Evolutionary conservation across 2,329 filamentous ascomycete genomes (phyloP), one percentile per base, ranked within the genome.

Genomic region (Sporothrix euskadiensis): DNA sequence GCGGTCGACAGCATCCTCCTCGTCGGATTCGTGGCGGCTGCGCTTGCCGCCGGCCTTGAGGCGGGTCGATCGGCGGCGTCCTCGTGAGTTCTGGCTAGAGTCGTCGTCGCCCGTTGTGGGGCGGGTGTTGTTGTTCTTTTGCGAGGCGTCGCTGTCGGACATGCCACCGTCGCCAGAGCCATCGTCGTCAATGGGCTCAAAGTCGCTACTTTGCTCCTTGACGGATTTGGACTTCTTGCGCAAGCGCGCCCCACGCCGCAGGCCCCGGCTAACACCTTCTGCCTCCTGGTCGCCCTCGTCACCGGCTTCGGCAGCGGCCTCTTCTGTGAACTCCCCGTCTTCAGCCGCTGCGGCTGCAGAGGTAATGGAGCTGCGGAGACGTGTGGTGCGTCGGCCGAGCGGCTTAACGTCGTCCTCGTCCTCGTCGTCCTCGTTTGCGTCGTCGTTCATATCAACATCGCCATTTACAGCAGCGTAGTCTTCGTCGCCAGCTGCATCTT

Each of bases 151-250:
- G 12, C 78, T 78, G 19, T 75, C 79, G 0, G 84, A 86, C 39
- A 81, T 82, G 12, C 84, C 85, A 9, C 85, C 87, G 32, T 88
- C 88, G 5, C 85, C 88, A 0, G 87, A 89, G 71, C 89, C 88
- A 32, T 89, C 88, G 49, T 88, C 86, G 16, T 83, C 86, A 22
- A 76, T 69, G 2, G 88, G 88, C 72, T 90, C 88, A 77, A 89
- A 90, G 76, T 90, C 88, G 76, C 88, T 89, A 70, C 87, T 89
- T 5, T 84, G 85, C 73, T 89, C 88, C 73, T 87, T 84, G 1
- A 82, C 78, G 7, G 84, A 79, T 75, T 85, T 83, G 76, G 80
- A 30, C 75, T 84, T 83, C 75, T 84, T 83, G 57, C 84, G 85
- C 69, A 80, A 77, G 12, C 81, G 82, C 16, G 81, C 83, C 72